Conservation (phyloP, 2,329 filamentous ascomycete genomes). For the Diplodia sapinea region DNA sequence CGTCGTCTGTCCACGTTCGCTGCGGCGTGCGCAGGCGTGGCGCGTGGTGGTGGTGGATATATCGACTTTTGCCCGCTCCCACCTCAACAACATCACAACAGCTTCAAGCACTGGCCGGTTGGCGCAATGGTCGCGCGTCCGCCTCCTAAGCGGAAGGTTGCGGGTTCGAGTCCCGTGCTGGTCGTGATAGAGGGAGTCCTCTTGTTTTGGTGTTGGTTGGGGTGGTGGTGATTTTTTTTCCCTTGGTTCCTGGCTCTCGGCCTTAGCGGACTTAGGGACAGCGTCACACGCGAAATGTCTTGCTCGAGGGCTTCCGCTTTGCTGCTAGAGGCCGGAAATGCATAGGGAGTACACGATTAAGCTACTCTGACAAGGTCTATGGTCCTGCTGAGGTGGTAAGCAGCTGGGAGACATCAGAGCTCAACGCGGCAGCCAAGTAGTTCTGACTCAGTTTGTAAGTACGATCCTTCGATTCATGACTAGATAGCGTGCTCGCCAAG, state of each 20-base stretch:
- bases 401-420: background rate
- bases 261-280: no score
- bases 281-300: no score
- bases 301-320: background rate
- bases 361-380: no score
- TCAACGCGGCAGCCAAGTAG: background rate
- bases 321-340: background rate
- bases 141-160: constrained; percentile 30
- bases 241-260: no score
- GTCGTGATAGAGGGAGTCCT: no score
- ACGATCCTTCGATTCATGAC: background rate
- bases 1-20: no score
- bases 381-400: background rate
- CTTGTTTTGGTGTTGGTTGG: no score
- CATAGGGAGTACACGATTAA: background rate
- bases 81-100: no score
- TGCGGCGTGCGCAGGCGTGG: background rate
- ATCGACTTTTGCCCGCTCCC: background rate
- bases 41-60: background rate
- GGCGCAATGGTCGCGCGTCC: constrained; percentile 31
- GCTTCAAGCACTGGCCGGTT: constrained; percentile 21
- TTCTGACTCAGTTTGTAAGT: background rate
- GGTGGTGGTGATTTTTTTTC: no score
- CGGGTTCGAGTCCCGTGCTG: constrained; percentile 28
- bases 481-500: background rate